Evolutionary conservation across 2,329 filamentous ascomycete genomes (phyloP).

Genomic region (Fusarium subglutinans): DNA sequence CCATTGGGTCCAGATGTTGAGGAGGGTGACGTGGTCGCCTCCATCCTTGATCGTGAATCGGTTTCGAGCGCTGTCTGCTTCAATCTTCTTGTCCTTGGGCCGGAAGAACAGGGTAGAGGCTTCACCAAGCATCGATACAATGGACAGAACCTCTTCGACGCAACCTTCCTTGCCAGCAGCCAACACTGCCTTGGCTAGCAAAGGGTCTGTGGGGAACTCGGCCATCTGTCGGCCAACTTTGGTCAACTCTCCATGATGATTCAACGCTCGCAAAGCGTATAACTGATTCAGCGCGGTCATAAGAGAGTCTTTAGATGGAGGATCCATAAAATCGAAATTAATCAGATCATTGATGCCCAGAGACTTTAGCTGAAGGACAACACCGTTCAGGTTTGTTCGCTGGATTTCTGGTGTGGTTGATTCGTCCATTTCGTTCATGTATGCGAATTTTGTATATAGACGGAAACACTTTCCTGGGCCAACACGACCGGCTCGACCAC

Average conservation of each 20-base stretch:
- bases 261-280: slow-evolving; percentile 89
- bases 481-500: slow-evolving; percentile 90
- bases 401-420: slow-evolving; percentile 93
- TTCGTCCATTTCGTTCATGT: slow-evolving; percentile 94
- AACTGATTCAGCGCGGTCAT: slow-evolving; percentile 90
- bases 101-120: slow-evolving; percentile 90
- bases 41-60: slow-evolving; percentile 91
- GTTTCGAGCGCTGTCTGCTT: slow-evolving; percentile 88
- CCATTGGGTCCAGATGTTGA: slow-evolving; percentile 97
- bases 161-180: slow-evolving; percentile 91
- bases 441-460: slow-evolving; percentile 92
- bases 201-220: slow-evolving; percentile 92
- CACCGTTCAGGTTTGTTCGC: slow-evolving; percentile 84
- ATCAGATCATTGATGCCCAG: slow-evolving; percentile 92
- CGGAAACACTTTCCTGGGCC: slow-evolving; percentile 93
- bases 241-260: slow-evolving; percentile 87
- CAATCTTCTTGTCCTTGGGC: slow-evolving; percentile 96
- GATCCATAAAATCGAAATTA: slow-evolving; percentile 96
- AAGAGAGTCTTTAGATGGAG: slow-evolving; percentile 87
- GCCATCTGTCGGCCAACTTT: slow-evolving; percentile 94
- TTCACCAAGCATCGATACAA: slow-evolving; percentile 95
- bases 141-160: slow-evolving; percentile 89
- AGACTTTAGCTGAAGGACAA: slow-evolving; percentile 87
- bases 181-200: slow-evolving; percentile 88
- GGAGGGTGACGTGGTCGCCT: slow-evolving; percentile 86